Conservation (phyloP, 495 filamentous ascomycete species). For the Talaromyces proteolyticus region DNA sequence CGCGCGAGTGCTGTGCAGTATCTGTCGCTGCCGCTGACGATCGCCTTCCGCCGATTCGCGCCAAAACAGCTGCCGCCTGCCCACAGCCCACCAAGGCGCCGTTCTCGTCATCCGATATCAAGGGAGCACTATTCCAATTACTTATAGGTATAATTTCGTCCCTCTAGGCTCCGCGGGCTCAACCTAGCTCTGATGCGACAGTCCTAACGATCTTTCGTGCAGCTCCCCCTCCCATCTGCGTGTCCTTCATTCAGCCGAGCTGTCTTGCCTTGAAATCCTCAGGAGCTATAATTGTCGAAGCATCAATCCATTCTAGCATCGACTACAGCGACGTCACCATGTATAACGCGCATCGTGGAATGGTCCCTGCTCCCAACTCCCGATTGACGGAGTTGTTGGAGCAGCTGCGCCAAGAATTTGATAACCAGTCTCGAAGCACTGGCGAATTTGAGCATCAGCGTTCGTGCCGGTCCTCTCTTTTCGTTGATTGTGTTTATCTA, state of each 20-base stretch:
- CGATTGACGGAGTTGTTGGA: constrained; percentile 89
- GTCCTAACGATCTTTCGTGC: too few species aligned
- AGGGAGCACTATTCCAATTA: background rate
- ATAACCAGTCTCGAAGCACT: constrained; percentile 66
- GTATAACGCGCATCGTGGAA: constrained; percentile 86
- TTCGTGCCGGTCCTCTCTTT: constrained; percentile 45
- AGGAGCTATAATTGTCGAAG: too few species aligned
- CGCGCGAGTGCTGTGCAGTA: background rate
- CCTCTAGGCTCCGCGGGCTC: too few species aligned
- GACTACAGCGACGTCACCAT: constrained; percentile 53
- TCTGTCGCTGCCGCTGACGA: constrained; percentile 11
- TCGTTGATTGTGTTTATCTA: constrained; percentile 3
- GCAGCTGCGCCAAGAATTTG: constrained; percentile 84
- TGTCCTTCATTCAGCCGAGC: too few species aligned
- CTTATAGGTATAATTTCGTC: too few species aligned
- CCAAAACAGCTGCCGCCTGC: background rate
- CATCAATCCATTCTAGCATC: too few species aligned
- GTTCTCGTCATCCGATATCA: background rate
- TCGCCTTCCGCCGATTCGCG: background rate
- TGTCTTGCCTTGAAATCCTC: too few species aligned
- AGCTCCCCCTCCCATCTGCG: too few species aligned
- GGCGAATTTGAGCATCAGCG: constrained; percentile 85
- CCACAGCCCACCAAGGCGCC: background rate
- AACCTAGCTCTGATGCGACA: too few species aligned
- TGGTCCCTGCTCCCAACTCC: constrained; percentile 66